Evolutionary conservation across 768 basidiomycete species (phyloP), one percentile per base, ranked within the genome.

Genomic region (Pleurotus salmoneostramineus): DNA sequence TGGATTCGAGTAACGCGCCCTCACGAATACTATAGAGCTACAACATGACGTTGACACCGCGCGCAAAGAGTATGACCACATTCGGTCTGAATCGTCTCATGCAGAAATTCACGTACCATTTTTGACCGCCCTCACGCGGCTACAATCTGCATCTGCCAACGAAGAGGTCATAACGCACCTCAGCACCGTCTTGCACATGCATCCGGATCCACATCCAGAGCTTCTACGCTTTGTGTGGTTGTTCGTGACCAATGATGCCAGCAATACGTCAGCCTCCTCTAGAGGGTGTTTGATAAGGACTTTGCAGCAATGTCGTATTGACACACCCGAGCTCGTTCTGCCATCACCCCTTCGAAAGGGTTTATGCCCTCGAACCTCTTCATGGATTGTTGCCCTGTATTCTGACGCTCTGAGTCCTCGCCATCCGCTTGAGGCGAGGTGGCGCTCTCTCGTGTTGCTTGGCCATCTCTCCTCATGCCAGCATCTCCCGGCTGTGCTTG

Each of bases 81-180:
- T 83, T 46, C 69, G 74, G 55, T 64, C 66, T 40, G 67, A 71
- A 21, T 69, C 72, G n/a, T 58, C 64, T 31, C 70, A 73, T 40
- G 70, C 76, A 6, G 75, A 77, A 34, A 66, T 81, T 27, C 83
- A 85, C 48, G 57, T 78, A 3, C 70, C 77, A 8, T 85, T 79
- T 64, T 68, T 84, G 6, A 66, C 73, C 21, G 66, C 73, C 0
- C 73, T 83, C 33, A 62, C 79, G 32, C 63, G 66, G 7, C 62
- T 62, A 44, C 63, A 58, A 4, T 66, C 70, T 11, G 44, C 62
- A 12, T 63, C 65, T 37, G 67, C 70, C 43, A 62, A 73, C 10
- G 57, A 68, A 4, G 63, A 66, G n/a, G 66, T 68, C 63, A 69
- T 79, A 40, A 52, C 65, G 6, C 62, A 69, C 56, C 62, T 85